phyloP scores from a whole-genome alignment of 169 alveolate genomes.

The Cryptosporidium sp. region DNA sequence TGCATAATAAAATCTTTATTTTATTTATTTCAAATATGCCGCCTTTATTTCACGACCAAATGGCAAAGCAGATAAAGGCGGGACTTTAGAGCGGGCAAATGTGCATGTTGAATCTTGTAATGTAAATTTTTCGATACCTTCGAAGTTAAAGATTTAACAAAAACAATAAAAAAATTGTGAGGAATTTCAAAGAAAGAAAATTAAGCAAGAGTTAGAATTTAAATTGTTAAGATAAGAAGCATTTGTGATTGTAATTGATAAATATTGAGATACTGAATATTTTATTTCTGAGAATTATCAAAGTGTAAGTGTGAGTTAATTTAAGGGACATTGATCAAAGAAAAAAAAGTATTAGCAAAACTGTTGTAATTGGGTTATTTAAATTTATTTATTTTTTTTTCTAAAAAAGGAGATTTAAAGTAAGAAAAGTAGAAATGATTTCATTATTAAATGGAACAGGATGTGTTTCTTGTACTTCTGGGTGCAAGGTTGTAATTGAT shows the following conservation, averaged over 20 bases:
- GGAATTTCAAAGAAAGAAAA: neutral
- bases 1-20: no score
- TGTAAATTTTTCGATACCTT: constrained; percentile 25
- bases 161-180: neutral
- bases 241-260: neutral
- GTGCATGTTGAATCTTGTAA: constrained; percentile 47
- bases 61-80: constrained; percentile 8
- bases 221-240: neutral
- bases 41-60: neutral
- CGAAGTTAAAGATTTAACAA: neutral
- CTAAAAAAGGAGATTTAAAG: neutral
- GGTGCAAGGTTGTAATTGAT: constrained; percentile 29
- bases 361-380: neutral
- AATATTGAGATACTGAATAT: neutral
- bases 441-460: constrained; percentile 44
- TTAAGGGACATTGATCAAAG: neutral
- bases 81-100: constrained; percentile 5
- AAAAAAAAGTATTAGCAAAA: neutral
- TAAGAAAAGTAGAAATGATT: constrained; percentile 14
- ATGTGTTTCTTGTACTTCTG: constrained; percentile 58
- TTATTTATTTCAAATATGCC: neutral
- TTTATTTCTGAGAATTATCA: neutral
- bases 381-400: neutral
- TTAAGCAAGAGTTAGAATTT: neutral
- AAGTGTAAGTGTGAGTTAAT: neutral